phyloP scores from a whole-genome alignment of 768 basidiomycete genomes.

The Lentinus brumalis region DNA sequence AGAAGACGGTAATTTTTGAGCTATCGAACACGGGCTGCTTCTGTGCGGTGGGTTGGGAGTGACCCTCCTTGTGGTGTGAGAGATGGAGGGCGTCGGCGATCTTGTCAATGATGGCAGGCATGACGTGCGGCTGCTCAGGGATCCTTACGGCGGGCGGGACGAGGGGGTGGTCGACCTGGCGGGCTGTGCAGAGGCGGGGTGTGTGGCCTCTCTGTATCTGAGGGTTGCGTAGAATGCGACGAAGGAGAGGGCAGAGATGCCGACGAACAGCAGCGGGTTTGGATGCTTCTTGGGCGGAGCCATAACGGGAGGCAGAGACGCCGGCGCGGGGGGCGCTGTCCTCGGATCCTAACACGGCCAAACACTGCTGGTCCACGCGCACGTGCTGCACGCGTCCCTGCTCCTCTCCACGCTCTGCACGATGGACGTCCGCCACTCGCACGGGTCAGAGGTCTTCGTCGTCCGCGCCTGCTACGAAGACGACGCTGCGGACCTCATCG shows the following conservation, averaged over 20 bases:
- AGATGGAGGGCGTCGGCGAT: constrained; percentile 39
- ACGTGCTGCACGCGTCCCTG: constrained; percentile 14
- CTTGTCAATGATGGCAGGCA: constrained; percentile 47
- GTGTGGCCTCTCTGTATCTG: constrained; percentile 54
- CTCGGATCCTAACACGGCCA: constrained; percentile 25
- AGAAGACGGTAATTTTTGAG: constrained; percentile 82
- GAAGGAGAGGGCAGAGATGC: constrained; percentile 56
- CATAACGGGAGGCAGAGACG: neutral
- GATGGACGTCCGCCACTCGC: constrained; percentile 64
- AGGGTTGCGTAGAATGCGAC: constrained; percentile 57
- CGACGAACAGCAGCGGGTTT: constrained; percentile 65
- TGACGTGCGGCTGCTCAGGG: constrained; percentile 29
- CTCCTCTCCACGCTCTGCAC: neutral
- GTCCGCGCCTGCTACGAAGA: constrained; percentile 64
- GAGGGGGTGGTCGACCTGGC: constrained; percentile 66
- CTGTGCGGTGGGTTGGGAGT: neutral
- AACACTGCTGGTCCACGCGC: constrained; percentile 27
- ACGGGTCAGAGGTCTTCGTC: constrained; percentile 61
- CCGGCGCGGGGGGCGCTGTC: constrained; percentile 8
- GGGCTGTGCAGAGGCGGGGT: constrained; percentile 64
- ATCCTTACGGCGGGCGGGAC: constrained; percentile 57
- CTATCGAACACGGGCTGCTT: constrained; percentile 59
- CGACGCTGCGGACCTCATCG: constrained; percentile 69
- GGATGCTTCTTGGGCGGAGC: constrained; percentile 40
- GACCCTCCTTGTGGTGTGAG: constrained; percentile 20